Evolutionary conservation across 352 stramenopile species (phyloP).

Genomic region (Phytophthora pluvialis): DNA sequence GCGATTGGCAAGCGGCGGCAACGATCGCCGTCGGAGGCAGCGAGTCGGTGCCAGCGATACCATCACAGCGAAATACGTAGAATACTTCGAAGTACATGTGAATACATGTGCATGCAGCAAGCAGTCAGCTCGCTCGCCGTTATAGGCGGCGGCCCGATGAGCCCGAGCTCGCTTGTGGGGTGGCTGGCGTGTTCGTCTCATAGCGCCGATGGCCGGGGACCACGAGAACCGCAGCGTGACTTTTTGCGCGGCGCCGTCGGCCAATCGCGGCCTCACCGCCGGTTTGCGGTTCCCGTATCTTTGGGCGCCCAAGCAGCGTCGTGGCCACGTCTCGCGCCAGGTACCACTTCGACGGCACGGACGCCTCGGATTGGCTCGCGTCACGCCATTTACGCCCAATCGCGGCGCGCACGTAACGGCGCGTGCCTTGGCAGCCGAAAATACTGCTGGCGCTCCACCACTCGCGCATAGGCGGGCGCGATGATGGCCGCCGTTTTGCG

Average conservation of each 20-base stretch:
- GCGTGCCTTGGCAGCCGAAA: conserved; percentile 21
- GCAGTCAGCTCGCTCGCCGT: too few species aligned
- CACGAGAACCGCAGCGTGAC: conserved; percentile 16
- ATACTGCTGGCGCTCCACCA: conserved; percentile 29
- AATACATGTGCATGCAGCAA: too few species aligned
- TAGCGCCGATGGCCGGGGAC: not conserved
- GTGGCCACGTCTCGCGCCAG: conserved; percentile 2
- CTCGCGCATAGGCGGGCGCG: conserved; percentile 15
- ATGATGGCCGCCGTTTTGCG: conserved; percentile 13
- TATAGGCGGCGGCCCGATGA: too few species aligned
- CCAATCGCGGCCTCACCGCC: conserved; percentile 9
- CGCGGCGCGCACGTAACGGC: not conserved
- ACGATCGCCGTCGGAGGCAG: too few species aligned
- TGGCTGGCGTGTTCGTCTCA: not conserved
- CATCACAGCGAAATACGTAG: too few species aligned
- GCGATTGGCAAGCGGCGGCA: too few species aligned
- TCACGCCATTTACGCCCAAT: conserved; percentile 17
- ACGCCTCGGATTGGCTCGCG: conserved; percentile 11
- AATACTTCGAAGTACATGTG: too few species aligned
- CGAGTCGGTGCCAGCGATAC: too few species aligned
- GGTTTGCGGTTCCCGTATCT: conserved; percentile 14
- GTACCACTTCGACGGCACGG: conserved; percentile 4
- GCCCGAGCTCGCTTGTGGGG: not conserved
- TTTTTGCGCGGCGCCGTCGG: conserved; percentile 16
- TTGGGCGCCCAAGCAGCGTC: conserved; percentile 14